phyloP scores from a whole-genome alignment of 768 basidiomycete species.

The Panaeolus papilionaceus region DNA sequence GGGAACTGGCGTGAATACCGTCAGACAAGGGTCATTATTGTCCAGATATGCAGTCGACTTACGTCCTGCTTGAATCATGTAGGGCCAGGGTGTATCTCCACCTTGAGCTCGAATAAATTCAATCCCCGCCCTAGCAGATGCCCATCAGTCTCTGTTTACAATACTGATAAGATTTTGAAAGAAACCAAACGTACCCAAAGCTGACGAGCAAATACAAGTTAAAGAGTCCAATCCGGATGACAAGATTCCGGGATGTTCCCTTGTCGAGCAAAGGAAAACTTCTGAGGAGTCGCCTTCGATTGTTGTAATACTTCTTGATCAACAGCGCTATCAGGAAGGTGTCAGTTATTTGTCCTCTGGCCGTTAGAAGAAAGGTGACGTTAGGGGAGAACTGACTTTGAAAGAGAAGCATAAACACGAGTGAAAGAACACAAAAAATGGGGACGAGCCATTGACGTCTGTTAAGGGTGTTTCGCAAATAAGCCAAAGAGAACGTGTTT shows the following conservation, averaged over 20 bases:
- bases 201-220: background rate
- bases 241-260: background rate
- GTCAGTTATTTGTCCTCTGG: background rate
- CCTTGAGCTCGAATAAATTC: background rate
- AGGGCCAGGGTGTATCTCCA: background rate
- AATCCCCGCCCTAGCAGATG: background rate
- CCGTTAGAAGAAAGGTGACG: too few species aligned
- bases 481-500: too few species aligned
- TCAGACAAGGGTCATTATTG: background rate
- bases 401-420: background rate
- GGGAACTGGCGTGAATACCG: background rate
- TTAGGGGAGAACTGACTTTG: background rate
- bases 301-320: background rate
- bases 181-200: background rate
- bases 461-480: background rate
- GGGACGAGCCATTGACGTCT: constrained; percentile 3
- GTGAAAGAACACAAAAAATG: background rate
- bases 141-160: background rate
- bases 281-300: background rate
- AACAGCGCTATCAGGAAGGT: background rate
- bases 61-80: constrained; percentile 4
- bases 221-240: background rate
- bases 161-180: background rate
- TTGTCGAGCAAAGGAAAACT: background rate
- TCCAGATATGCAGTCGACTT: background rate